A percentile compares a stretch with the other conserved stretches of the same genome.
Evolutionary conservation across 306 rosid species (phyloP).

Genomic region (Benincasa hispida): DNA sequence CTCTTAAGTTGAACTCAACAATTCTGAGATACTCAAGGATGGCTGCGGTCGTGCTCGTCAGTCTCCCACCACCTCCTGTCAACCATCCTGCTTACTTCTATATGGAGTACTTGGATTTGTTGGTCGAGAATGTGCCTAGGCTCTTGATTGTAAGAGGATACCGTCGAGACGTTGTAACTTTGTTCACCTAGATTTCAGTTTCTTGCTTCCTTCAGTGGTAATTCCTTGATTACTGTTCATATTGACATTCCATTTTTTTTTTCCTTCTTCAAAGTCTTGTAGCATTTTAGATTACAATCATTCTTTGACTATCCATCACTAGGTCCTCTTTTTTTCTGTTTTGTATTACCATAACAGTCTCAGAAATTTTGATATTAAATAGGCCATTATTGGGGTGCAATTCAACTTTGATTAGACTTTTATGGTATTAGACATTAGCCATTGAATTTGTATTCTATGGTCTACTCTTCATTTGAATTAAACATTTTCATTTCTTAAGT

Average conservation of each 20-base stretch:
- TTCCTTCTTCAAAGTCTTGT: slow-evolving; percentile 22
- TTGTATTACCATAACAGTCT: not conserved
- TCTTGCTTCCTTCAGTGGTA: not conserved
- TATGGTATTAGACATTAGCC: not conserved
- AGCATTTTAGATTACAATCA: slow-evolving; percentile 31
- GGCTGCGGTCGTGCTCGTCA: slow-evolving; percentile 95
- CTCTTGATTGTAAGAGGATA: slow-evolving; percentile 95
- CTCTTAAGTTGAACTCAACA: slow-evolving; percentile 71
- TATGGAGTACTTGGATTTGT: slow-evolving; percentile 98
- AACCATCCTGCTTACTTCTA: slow-evolving; percentile 85
- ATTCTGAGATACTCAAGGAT: slow-evolving; percentile 89
- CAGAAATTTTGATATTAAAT: slow-evolving; percentile 7
- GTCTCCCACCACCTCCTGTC: slow-evolving; percentile 89
- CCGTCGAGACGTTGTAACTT: slow-evolving; percentile 87
- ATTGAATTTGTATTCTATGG: not conserved
- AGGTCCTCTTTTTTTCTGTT: slow-evolving; percentile 10
- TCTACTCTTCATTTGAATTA: not conserved
- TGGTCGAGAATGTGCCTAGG: slow-evolving; percentile 90
- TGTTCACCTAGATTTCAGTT: slow-evolving; percentile 51
- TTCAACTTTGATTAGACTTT: not conserved
- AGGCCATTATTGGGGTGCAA: not conserved
- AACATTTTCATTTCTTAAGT: not conserved
- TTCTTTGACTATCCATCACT: slow-evolving; percentile 37
- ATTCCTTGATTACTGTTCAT: slow-evolving; percentile 25
- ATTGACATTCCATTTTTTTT: slow-evolving; percentile 11